Percentiles rank a stretch among this genome's conserved stretches.
phyloP scores from a whole-genome alignment of 2,329 filamentous ascomycete species.

The Calonectria pseudoreteaudii region DNA sequence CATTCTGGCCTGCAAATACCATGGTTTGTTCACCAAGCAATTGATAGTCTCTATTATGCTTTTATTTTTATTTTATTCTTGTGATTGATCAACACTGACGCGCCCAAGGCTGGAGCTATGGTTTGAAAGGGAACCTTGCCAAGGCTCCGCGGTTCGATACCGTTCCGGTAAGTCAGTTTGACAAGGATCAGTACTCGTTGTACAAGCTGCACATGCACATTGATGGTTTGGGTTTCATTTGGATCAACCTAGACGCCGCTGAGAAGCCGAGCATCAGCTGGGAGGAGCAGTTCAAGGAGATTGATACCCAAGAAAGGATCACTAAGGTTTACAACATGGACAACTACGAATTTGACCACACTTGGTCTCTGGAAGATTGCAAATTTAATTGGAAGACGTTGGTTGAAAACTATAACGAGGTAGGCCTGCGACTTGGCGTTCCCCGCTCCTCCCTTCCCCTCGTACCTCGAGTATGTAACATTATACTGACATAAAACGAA shows the following conservation, averaged over 20 bases:
- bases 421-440: not conserved
- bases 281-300: conserved; percentile 11
- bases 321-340: conserved; percentile 16
- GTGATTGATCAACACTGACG: not conserved
- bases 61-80: too few species aligned
- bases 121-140: conserved; percentile 13
- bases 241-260: conserved; percentile 18
- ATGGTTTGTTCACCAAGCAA: not conserved
- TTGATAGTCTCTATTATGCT: not conserved
- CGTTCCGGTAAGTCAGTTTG: conserved; percentile 6
- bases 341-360: conserved; percentile 16
- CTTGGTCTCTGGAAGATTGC: conserved; percentile 17
- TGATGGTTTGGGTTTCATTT: conserved; percentile 7
- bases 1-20: conserved; percentile 13
- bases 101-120: conserved; percentile 15
- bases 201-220: conserved; percentile 21
- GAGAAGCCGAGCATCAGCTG: conserved; percentile 16
- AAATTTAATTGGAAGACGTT: conserved; percentile 21
- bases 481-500: not conserved
- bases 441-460: too few species aligned
- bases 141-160: conserved; percentile 18
- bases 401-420: conserved; percentile 25
- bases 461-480: not conserved
- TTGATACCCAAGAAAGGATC: conserved; percentile 15
- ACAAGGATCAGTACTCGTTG: conserved; percentile 17